A percentile compares a stretch with the other conserved stretches of the same genome.
Conservation (phyloP, 441 rosid species). For the Populus trichocarpa region DNA sequence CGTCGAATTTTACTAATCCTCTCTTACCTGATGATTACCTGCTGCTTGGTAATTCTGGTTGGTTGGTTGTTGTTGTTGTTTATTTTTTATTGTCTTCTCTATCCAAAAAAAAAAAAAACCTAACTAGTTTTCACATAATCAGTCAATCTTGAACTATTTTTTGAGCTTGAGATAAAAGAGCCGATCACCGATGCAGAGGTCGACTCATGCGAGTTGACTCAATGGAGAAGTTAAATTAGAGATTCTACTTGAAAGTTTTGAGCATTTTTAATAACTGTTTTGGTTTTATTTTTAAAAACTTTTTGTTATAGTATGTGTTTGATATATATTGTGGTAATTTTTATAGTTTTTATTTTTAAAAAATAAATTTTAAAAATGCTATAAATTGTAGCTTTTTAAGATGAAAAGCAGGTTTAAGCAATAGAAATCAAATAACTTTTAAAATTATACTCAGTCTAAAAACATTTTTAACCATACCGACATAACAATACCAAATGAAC, state of each 20-base stretch:
- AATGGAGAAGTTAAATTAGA: constrained; percentile 18
- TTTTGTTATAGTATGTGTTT: too few relatives aligned
- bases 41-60: constrained; percentile 16
- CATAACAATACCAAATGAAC: background rate
- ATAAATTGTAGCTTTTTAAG: too few relatives aligned
- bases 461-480: too few relatives aligned
- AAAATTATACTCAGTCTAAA: too few relatives aligned
- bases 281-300: background rate
- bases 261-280: constrained; percentile 1
- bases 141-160: too few relatives aligned
- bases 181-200: constrained; percentile 21
- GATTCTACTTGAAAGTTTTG: constrained; percentile 29
- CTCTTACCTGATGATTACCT: background rate
- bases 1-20: too few relatives aligned
- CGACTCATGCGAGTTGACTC: constrained; percentile 21
- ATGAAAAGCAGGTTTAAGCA: too few relatives aligned
- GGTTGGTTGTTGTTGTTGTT: constrained; percentile 18
- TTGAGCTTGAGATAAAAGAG: background rate
- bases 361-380: too few relatives aligned
- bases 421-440: too few relatives aligned
- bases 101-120: constrained; percentile 9
- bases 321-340: too few relatives aligned
- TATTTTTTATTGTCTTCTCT: constrained; percentile 21
- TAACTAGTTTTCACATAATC: background rate
- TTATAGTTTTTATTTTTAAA: too few relatives aligned